Evolutionary conservation across 306 rosid genomes (phyloP), one percentile per base, ranked within the genome.

Genomic region (Hippophae rhamnoides): DNA sequence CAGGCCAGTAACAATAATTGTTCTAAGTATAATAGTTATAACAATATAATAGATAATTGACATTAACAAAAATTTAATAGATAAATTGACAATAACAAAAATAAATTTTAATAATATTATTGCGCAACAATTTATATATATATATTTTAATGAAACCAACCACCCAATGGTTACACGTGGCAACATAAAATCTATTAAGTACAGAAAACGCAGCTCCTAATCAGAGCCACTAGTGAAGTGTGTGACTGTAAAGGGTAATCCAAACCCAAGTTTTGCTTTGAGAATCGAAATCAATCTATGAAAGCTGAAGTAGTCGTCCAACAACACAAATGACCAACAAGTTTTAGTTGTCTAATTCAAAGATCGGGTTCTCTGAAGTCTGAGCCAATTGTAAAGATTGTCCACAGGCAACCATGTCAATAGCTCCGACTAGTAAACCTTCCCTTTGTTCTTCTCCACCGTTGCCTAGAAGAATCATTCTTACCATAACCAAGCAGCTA

Each of bases 381-480:
- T 46, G 56, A 14, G 58, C 64, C 49, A 5, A 25, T 41, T 31
- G 4, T 31, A 31, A 31, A 31, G 38, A 10, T 13, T 10, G 14
- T 18, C 23, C 18, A 23, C 8, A 58, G 63, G 45, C 18, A 54
- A 61, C 69, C 77, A 85, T 89, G 97, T 81, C 89, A 62, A 68
- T 77, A 55, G 78, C 95, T 72, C 66, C 89, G 12, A 74, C 73
- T 40, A 64, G 79, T 25, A 84, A 72, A 52, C 66, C 75, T 6
- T 79, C 80, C 56, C 76, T 78, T 58, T 75, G 69, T 70, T 76
- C 82, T 57, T 73, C 92, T 42, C 82, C 78, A n/a, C 61, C 88
- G 54, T 63, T 85, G 52, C 72, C 85, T 46, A 80, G 67, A 87
- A 59, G 3, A 26, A 5, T 12, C 45, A 11, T 3, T 58, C 50